Evolutionary conservation across 1,284 basidiomycete genomes (phyloP), one percentile per base, ranked within the genome.

Genomic region (Tilletia walkeri): DNA sequence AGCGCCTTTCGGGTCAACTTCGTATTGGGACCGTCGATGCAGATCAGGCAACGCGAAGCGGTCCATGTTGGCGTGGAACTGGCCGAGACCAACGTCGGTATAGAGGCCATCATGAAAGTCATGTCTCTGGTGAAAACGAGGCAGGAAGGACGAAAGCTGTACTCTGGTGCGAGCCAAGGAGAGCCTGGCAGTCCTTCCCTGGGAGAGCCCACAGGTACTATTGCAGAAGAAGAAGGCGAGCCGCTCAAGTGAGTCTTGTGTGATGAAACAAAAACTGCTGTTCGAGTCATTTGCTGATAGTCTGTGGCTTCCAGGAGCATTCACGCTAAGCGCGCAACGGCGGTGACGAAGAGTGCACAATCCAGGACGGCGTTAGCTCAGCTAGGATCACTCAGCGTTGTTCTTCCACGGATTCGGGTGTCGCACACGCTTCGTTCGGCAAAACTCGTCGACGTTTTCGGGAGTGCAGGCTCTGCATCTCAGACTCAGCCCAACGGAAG

Each of bases 51-150:
- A 9, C 72, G 74, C 20, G 70, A 75, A 36, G 74, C 72, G 6
- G 54, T 80, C 20, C 68, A 78, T 24, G 53, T 74, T 24, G 67
- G 66, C n/a, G 49, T 80, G 18, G 48, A 50, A 16, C 67, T 79
- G 4, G 72, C 75, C n/a, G 70, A 72, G 48, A 70, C 70, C 2
- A 54, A 54, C 0, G 38, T 80, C 7, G 78, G 78, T 0, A n/a
- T 78, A 7, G 79, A 76, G 54, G 74, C 78, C 20, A 69, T 74
- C 1, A 68, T 73, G 48, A 69, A 76, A 4, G 69, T 73, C 16
- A 56, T 76, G 39, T 65, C 66, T 45, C 56, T 76, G 30, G 6
- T 78, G 47, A 74, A 77, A 48, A 61, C 69, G 53, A 67, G 76
- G 48, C 76, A 78, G 50, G 9, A 53, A 9, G n/a, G 4, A 30